Evolutionary conservation across 2,329 filamentous ascomycete species (phyloP), one percentile per base, ranked within the genome.

Genomic region (Apiospora saccharicola): DNA sequence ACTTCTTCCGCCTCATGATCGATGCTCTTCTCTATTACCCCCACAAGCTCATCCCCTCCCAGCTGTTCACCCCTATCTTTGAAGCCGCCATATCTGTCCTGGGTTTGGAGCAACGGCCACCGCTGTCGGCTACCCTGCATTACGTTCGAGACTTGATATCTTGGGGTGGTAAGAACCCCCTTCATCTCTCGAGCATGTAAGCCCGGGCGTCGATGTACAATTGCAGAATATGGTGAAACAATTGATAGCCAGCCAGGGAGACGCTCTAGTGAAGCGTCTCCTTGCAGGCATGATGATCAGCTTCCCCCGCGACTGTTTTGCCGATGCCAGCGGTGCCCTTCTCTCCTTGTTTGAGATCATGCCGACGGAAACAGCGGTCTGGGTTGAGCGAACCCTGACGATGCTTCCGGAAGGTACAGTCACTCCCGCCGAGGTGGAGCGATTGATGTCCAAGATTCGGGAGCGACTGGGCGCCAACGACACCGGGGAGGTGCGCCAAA

Each of bases 261-360:
- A 94, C 78, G 85, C 90, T 71, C 86, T 99, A 41, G 92, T 96
- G 10, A 96, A 98, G 83, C 93, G 95, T 75, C 92, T 97, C 72
- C 88, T 99, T 85, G 96, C 95, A 0, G 96, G 96, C 73, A 97
- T 99, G 95, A 98, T 99, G 96, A 98, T 98, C 81, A 97, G 93
- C 0, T 99, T 99, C 84, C 97, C 96, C 0, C 90, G 94, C 61
- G 96, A 98, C 81, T 98, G 95, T 83, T 97, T 98, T 79, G 92
- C 95, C 0, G 96, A 99, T 80, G 95, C 95, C 22, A 98, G 94
- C 68, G 95, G 95, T 5, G 94, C 98, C n/a, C 85, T 99, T 70
- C 90, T 99, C 73, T 92, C 92, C 4, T 87, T 98, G 75, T 98
- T 99, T 80, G 93, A 98, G 81, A 85, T 98, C 53, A 86, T 97